A percentile compares a stretch with the other conserved stretches of the same genome.
These are phyloP conservation scores for Globisporangium nagaii DNA, from an alignment of 352 stramenopile genomes.

Conservation along the genomic window DNA sequence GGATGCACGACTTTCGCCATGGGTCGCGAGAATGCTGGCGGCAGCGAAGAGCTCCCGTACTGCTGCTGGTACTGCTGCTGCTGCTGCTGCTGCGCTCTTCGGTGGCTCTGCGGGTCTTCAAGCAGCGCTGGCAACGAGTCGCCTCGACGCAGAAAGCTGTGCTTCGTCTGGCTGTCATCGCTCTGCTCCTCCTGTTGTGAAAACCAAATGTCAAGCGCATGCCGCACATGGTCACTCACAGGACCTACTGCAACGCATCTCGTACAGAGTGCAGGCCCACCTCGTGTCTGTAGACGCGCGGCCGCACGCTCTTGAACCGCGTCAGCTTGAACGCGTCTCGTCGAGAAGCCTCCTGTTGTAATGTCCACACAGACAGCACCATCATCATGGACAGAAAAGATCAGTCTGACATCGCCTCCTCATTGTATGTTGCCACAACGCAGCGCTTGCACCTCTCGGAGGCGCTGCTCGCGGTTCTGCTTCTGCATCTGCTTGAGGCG, in stretches of 20 bases:
- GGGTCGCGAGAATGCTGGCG: slow-evolving; percentile 7
- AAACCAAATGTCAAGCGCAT: no score
- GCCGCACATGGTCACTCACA: no score
- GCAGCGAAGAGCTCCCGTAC: background rate
- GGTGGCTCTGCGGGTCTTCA: background rate
- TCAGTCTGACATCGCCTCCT: no score
- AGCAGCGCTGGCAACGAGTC: slow-evolving; percentile 5
- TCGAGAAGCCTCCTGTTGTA: slow-evolving; percentile 23
- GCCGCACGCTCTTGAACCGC: slow-evolving; percentile 51
- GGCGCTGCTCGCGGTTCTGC: slow-evolving; percentile 47
- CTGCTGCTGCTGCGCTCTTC: slow-evolving; percentile 4
- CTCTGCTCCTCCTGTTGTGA: background rate
- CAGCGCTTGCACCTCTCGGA: slow-evolving; percentile 24
- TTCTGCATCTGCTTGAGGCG: slow-evolving; percentile 52
- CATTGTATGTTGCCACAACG: background rate
- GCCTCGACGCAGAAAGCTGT: slow-evolving; percentile 30
- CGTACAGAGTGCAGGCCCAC: slow-evolving; percentile 3
- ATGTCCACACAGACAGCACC: background rate
- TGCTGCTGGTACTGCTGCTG: slow-evolving; percentile 1
- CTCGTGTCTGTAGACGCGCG: slow-evolving; percentile 41
- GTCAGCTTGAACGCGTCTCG: slow-evolving; percentile 60
- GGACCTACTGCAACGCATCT: no score
- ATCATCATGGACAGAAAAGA: background rate
- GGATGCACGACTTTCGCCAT: background rate
- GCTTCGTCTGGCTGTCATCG: slow-evolving; percentile 15